Percentiles rank a stretch among this genome's conserved stretches.
Conservation (phyloP, 1,139 yeast genomes). For the Schizosaccharomyces versatilis region DNA sequence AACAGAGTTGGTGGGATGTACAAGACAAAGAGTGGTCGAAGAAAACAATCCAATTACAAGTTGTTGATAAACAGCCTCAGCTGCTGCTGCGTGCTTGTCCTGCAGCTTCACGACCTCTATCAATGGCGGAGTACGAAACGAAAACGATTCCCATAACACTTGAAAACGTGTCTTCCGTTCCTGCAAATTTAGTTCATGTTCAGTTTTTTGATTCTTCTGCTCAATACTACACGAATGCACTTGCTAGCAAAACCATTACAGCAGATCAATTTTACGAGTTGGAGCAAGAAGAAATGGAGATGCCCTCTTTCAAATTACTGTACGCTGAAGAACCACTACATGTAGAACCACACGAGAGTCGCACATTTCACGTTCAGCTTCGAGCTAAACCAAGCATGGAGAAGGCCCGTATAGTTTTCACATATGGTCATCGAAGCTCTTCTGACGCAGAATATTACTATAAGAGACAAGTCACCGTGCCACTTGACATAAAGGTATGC, state of each 20-base stretch:
- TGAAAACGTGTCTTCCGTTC: not conserved
- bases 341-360: not conserved
- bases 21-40: not conserved
- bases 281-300: not conserved
- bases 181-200: not conserved
- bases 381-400: not conserved
- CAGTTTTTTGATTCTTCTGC: not conserved
- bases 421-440: not conserved
- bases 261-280: not conserved
- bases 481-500: not conserved
- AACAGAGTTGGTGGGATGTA: not conserved
- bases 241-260: not conserved
- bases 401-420: not conserved
- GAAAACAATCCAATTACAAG: not conserved
- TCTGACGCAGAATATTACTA: not conserved
- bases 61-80: not conserved
- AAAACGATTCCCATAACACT: not conserved
- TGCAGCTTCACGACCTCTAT: not conserved
- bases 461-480: not conserved
- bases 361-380: not conserved
- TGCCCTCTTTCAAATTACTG: not conserved
- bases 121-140: not conserved
- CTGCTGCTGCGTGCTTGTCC: not conserved
- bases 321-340: not conserved
- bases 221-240: not conserved